Evolutionary conservation across 441 rosid genomes (phyloP).

Genomic region (Erodium chrysanthum): DNA sequence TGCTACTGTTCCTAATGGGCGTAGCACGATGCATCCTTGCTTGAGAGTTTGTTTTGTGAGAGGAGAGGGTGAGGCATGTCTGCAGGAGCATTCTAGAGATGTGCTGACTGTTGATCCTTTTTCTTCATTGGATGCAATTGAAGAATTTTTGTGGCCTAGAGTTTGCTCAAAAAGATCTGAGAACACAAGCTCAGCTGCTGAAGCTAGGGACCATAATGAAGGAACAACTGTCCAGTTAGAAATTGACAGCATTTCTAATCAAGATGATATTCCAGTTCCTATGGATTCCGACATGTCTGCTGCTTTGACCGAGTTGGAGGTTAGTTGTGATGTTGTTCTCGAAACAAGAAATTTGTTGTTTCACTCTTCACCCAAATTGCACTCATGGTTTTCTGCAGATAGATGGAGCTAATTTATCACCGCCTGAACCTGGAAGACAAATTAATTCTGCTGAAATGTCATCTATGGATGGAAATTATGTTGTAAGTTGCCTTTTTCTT

Average conservation of each 20-base stretch:
- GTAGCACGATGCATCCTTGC: conserved; percentile 50
- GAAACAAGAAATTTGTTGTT: too few species aligned
- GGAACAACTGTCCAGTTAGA: conserved; percentile 1
- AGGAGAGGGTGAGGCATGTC: conserved; percentile 58
- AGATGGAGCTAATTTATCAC: too few species aligned
- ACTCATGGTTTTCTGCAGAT: too few species aligned
- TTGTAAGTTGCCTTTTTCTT: conserved; percentile 5
- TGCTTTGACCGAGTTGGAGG: background rate
- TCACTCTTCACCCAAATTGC: too few species aligned
- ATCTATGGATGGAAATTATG: conserved; percentile 20
- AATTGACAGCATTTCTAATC: conserved; percentile 12
- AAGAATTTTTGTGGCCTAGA: conserved; percentile 59
- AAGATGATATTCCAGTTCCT: conserved; percentile 33
- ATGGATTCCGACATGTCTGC: conserved; percentile 34
- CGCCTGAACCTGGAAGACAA: too few species aligned
- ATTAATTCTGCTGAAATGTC: conserved; percentile 14
- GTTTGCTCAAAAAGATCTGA: conserved; percentile 34
- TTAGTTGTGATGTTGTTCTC: too few species aligned
- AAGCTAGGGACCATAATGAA: background rate
- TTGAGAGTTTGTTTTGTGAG: conserved; percentile 60
- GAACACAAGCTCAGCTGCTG: conserved; percentile 25
- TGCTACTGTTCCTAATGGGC: conserved; percentile 62
- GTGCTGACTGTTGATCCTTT: conserved; percentile 72
- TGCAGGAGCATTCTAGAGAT: conserved; percentile 50
- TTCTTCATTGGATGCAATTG: conserved; percentile 53